phyloP scores from a whole-genome alignment of 257 asterid species.

The Buddleja alternifolia region DNA sequence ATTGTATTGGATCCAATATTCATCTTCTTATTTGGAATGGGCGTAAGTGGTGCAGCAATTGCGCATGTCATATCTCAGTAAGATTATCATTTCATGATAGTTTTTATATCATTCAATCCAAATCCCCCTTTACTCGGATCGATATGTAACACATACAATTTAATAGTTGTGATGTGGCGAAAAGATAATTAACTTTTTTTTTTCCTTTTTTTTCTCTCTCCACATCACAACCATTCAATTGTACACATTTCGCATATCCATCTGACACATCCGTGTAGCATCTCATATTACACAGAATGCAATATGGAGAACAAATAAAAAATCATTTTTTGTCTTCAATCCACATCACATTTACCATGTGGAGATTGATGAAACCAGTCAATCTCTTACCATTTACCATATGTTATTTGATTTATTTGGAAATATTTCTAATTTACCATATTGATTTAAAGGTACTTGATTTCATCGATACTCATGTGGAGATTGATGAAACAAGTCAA shows the following conservation, averaged over 20 bases:
- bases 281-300: no score
- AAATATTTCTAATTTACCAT: background rate
- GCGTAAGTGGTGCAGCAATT: conserved; percentile 60
- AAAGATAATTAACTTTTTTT: no score
- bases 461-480: conserved; percentile 40
- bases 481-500: conserved; percentile 33
- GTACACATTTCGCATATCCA: background rate
- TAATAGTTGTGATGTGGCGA: no score
- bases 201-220: no score
- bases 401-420: background rate
- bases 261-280: no score
- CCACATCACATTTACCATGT: conserved; percentile 12
- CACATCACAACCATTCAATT: no score
- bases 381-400: conserved; percentile 37
- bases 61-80: conserved; percentile 62
- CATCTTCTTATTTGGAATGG: conserved; percentile 43
- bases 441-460: conserved; percentile 38
- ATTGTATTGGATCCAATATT: conserved; percentile 53
- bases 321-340: no score
- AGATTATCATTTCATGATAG: conserved; percentile 18
- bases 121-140: no score
- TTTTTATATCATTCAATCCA: no score
- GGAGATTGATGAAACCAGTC: conserved; percentile 36
- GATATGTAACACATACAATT: no score
- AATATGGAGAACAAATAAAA: no score